phyloP scores from a whole-genome alignment of 176 grass and related monocot genomes.

The Poa pratensis region DNA sequence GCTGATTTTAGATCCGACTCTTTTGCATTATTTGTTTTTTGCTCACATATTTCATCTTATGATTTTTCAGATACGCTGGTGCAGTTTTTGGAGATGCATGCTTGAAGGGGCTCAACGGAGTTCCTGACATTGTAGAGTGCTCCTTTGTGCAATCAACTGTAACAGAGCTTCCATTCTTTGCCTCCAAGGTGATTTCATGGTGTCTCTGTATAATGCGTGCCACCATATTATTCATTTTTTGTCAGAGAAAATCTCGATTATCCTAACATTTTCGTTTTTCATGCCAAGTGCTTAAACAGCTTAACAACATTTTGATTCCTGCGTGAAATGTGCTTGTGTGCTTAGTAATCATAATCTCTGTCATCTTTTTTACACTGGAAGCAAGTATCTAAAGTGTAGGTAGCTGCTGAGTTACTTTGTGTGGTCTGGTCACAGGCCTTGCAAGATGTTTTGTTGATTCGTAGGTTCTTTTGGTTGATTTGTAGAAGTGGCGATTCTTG shows the following conservation, averaged over 20 bases:
- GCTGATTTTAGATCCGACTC: not conserved
- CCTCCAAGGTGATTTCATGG: slow-evolving; percentile 73
- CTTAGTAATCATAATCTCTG: not conserved
- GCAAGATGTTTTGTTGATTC: not conserved
- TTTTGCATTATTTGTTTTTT: not conserved
- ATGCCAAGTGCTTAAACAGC: not conserved
- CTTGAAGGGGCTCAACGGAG: slow-evolving; percentile 95
- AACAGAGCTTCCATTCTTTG: slow-evolving; percentile 92
- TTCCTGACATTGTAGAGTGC: slow-evolving; percentile 83
- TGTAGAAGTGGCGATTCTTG: not conserved
- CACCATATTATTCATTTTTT: slow-evolving; percentile 24
- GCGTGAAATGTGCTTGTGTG: not conserved
- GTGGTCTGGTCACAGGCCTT: not conserved
- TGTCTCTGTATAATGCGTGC: not conserved
- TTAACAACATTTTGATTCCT: not conserved
- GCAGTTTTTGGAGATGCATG: slow-evolving; percentile 98
- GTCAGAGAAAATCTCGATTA: not conserved
- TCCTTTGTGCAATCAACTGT: slow-evolving; percentile 94
- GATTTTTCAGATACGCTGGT: slow-evolving; percentile 76
- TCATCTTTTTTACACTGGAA: not conserved
- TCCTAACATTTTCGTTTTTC: not conserved
- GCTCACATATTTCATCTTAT: not conserved
- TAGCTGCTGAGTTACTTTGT: not conserved
- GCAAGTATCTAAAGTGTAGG: not conserved
- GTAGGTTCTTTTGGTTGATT: not conserved